These are phyloP conservation scores for Aspergillus sergii DNA, from an alignment of 2,329 filamentous ascomycete species.

Conservation along the genomic window DNA sequence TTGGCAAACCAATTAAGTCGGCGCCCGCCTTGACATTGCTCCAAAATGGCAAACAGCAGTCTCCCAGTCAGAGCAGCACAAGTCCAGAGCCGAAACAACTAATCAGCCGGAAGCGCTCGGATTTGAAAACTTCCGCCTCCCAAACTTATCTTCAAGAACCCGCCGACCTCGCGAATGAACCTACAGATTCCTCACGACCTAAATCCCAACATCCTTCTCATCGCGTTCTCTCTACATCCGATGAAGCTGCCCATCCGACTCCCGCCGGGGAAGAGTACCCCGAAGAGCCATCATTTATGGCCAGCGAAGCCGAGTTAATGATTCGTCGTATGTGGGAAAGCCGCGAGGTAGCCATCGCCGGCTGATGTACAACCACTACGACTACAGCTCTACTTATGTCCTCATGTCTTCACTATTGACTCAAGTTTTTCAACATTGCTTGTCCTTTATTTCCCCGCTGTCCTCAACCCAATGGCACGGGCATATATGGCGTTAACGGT, in stretches of 20 bases:
- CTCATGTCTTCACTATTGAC: constrained; percentile 5
- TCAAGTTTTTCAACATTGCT: constrained; percentile 8
- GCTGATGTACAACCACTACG: constrained; percentile 23
- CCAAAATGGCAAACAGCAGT: constrained; percentile 27
- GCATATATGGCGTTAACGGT: constrained; percentile 10
- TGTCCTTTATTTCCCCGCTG: neutral
- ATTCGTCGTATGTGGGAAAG: constrained; percentile 49
- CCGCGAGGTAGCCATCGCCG: constrained; percentile 41
- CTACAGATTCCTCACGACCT: constrained; percentile 24
- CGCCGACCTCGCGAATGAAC: constrained; percentile 34
- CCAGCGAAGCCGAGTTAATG: constrained; percentile 41
- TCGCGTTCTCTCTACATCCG: constrained; percentile 38
- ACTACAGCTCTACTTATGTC: neutral
- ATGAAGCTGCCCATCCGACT: constrained; percentile 29
- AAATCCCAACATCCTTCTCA: constrained; percentile 37
- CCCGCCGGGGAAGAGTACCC: constrained; percentile 26
- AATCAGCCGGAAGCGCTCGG: constrained; percentile 23
- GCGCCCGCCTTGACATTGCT: constrained; percentile 36
- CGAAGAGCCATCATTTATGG: constrained; percentile 24
- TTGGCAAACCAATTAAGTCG: constrained; percentile 38
- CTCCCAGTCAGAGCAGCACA: constrained; percentile 19
- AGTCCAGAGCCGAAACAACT: constrained; percentile 29
- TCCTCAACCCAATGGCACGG: neutral
- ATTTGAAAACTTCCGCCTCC: constrained; percentile 27
- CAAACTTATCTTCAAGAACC: constrained; percentile 36